Base-by-base conservation (phyloP, 805 yeast species). In the Candida ascalaphidarum region DNA sequence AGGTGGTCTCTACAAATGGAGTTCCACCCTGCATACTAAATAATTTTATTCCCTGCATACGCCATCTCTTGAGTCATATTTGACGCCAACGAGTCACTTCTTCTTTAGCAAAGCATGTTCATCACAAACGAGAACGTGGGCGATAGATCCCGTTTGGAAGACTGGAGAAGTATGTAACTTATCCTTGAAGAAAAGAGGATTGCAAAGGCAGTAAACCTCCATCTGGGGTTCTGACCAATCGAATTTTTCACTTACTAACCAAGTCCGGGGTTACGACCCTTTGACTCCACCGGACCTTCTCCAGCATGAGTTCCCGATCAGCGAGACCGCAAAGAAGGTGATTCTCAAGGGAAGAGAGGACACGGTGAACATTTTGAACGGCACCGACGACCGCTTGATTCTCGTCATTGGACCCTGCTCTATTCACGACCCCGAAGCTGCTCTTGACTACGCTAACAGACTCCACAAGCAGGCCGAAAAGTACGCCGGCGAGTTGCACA, bases 321-420 rank as follows among this genome's bases (percentile, higher is more conserved):
- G 80, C 20, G 69, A 65, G 29, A 56, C 58, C 26, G 72, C 81
- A 30, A 71, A 72, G 41, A 61, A 71, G 31, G 78, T 66, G 30
- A 84, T 89, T 34, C 52, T 82, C 23, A 59, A 69, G 27, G 96
- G 92, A 26, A 75, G 97, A 61, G 71, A 79, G 37, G 78, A 71
- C 14, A 77, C 94, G 3, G 69, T 76, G 29, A 71, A 76, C 26
- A 76, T 89, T 39, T 58, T 89, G 29, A 66, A 77, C 33, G 95
- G 95, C 30, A 65, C 70, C 35, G 95, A 85, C 48, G 98, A 89
- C 59, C 70, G 96, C 40, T 58, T 89, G 40, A 68, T 92, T 24
- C 78, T 92, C 17, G 85, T 92, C 19, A 83, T 92, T 37, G 98
- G 98, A 1, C 98, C 98, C 29, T 92, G 98, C 58, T 89, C 97